phyloP scores from a whole-genome alignment of 176 grass and related monocot species.

The Ananas comosus region DNA sequence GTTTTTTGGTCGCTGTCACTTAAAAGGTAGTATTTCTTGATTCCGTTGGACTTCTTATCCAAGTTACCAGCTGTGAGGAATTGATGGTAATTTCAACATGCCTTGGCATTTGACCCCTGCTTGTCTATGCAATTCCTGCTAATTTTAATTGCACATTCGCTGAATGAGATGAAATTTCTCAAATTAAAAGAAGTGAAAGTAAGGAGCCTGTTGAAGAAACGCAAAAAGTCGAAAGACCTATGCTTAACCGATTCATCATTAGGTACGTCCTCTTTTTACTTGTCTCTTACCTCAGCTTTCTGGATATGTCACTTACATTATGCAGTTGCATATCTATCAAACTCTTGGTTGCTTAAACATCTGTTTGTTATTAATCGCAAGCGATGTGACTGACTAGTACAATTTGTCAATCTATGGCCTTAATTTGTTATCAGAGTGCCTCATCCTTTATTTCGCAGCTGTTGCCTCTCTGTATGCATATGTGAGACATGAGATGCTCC shows the following conservation, averaged over 20 bases:
- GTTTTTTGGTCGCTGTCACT: too few relatives aligned
- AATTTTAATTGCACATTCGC: too few relatives aligned
- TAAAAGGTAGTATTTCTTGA: too few relatives aligned
- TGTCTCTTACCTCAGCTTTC: not conserved
- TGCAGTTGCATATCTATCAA: not conserved
- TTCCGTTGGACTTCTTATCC: too few relatives aligned
- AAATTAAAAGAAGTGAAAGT: too few relatives aligned
- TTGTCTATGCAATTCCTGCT: too few relatives aligned
- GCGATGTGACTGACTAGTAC: not conserved
- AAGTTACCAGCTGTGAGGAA: too few relatives aligned
- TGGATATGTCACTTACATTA: not conserved
- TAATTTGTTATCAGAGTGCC: not conserved
- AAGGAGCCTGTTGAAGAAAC: too few relatives aligned
- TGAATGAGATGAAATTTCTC: too few relatives aligned
- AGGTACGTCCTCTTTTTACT: not conserved
- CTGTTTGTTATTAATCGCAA: not conserved
- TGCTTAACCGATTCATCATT: not conserved
- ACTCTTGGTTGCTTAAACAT: not conserved
- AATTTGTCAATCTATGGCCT: not conserved
- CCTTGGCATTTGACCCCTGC: too few relatives aligned
- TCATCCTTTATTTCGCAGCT: not conserved
- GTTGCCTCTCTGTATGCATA: not conserved
- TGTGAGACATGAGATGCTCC: not conserved
- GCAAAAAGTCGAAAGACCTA: too few relatives aligned
- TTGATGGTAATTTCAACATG: too few relatives aligned